A percentile compares a stretch with the other conserved stretches of the same genome.
These are phyloP conservation scores for Farysia itapuensis DNA, from an alignment of 1,284 basidiomycete species.

Conservation along the genomic window DNA sequence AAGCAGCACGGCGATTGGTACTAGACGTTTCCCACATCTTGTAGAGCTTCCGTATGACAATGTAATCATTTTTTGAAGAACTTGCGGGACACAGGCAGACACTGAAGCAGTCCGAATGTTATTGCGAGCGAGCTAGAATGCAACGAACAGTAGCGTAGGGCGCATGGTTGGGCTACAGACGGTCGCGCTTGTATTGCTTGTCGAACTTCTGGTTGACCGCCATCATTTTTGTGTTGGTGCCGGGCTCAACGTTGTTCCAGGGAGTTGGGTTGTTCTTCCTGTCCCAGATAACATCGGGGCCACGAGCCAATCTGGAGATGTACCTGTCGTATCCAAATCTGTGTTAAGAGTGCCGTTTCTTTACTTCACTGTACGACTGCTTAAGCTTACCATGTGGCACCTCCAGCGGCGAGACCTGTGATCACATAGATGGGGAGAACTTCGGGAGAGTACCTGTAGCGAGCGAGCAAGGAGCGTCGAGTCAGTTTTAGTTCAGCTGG, in stretches of 20 bases:
- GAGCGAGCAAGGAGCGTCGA: background rate
- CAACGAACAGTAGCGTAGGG: background rate
- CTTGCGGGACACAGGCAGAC: no score
- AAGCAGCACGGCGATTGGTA: slow-evolving; percentile 49
- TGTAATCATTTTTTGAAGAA: no score
- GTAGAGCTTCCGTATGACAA: no score
- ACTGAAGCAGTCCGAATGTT: no score
- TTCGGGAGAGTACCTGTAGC: slow-evolving; percentile 38
- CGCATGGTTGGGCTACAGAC: no score
- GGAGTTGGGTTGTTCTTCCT: slow-evolving; percentile 58
- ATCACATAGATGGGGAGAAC: slow-evolving; percentile 53
- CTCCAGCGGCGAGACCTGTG: slow-evolving; percentile 48
- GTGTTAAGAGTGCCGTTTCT: no score
- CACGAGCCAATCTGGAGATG: slow-evolving; percentile 46
- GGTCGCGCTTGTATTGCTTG: slow-evolving; percentile 53
- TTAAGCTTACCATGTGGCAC: slow-evolving; percentile 47
- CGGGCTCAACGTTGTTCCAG: slow-evolving; percentile 54
- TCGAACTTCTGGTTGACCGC: slow-evolving; percentile 50
- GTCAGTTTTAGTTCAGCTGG: background rate
- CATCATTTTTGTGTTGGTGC: slow-evolving; percentile 54
- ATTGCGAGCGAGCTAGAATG: background rate
- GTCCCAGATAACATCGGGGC: slow-evolving; percentile 58
- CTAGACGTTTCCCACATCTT: no score
- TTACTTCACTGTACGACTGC: background rate
- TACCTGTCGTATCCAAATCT: slow-evolving; percentile 26